Conservation (phyloP, 164 flowering plant genomes). For the Nelumbo lutea region DNA sequence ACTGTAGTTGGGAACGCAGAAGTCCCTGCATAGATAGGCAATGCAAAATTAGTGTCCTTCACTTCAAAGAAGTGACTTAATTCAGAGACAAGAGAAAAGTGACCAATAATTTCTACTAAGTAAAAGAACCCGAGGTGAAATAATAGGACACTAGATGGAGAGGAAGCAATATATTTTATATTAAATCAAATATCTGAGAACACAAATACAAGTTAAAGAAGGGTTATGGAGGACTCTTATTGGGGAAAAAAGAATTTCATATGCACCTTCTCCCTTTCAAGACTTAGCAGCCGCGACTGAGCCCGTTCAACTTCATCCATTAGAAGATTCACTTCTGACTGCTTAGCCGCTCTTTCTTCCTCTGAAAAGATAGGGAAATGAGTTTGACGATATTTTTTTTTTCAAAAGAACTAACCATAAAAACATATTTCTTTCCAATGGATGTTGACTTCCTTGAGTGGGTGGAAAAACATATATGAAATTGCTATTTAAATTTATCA, state of each 20-base stretch:
- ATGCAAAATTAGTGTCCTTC: background rate
- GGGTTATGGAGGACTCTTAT: background rate
- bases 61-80: conserved; percentile 1
- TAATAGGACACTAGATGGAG: too few species aligned
- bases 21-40: conserved; percentile 51
- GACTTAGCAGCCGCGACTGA: conserved; percentile 80
- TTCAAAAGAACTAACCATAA: background rate
- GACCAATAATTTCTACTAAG: background rate
- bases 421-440: background rate
- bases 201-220: background rate
- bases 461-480: background rate
- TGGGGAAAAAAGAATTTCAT: background rate
- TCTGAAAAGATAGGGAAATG: conserved; percentile 41
- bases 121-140: too few species aligned
- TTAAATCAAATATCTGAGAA: background rate
- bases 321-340: conserved; percentile 81
- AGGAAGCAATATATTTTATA: background rate
- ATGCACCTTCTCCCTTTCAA: conserved; percentile 95
- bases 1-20: conserved; percentile 73
- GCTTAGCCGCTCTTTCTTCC: conserved; percentile 93
- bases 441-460: background rate
- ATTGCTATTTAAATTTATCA: background rate
- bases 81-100: background rate
- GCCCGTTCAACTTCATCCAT: conserved; percentile 99
- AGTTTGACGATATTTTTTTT: background rate